Percentiles rank a stretch among this genome's conserved stretches.
These are phyloP conservation scores for Echinosophora koreensis DNA, from an alignment of 306 rosid genomes.

Conservation along the genomic window DNA sequence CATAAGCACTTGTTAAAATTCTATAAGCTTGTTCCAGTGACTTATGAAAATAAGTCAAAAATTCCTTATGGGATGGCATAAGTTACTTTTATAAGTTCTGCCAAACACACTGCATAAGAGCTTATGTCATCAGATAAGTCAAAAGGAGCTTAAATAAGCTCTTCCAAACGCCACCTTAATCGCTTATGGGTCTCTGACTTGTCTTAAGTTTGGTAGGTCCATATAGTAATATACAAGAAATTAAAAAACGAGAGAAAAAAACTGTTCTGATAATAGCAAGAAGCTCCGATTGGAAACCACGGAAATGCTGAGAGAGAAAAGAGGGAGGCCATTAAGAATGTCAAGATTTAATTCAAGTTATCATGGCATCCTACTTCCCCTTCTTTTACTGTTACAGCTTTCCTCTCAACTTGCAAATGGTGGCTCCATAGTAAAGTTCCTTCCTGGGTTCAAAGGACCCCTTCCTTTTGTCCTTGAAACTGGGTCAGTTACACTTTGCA, in stretches of 20 bases:
- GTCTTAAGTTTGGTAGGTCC: not conserved
- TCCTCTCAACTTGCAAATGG: constrained; percentile 34
- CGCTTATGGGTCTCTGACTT: not conserved
- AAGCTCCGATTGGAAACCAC: not conserved
- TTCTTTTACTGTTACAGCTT: constrained; percentile 17
- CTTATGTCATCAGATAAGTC: no score
- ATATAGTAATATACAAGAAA: no score
- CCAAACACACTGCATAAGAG: no score
- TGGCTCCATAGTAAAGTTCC: constrained; percentile 47
- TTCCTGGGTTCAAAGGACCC: constrained; percentile 74
- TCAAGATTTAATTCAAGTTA: not conserved
- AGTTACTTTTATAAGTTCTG: no score
- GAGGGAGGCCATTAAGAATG: constrained; percentile 19
- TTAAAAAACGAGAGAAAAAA: no score
- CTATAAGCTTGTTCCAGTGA: no score
- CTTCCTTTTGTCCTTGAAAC: constrained; percentile 76
- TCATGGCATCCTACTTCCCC: not conserved
- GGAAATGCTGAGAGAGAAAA: constrained; percentile 1
- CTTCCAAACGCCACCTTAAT: no score
- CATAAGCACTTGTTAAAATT: no score
- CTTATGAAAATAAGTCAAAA: no score
- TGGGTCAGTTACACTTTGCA: constrained; percentile 53
- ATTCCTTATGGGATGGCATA: no score
- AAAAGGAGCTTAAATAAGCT: no score
- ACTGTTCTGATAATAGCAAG: not conserved